Conservation (phyloP, 495 filamentous ascomycete species). For the Tirmania nivea region DNA sequence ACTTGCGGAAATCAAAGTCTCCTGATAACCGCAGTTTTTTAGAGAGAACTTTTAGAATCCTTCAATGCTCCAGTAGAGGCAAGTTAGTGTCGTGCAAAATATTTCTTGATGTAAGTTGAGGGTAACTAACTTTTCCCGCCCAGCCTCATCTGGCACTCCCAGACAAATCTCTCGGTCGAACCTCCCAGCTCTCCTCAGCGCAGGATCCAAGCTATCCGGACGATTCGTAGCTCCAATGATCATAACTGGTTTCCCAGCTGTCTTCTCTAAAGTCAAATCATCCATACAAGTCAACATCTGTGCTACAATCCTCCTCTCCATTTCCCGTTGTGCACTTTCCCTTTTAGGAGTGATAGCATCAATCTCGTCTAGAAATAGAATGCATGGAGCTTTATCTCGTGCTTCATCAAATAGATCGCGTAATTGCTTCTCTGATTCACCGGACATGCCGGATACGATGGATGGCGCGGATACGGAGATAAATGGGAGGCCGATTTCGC, state of each 20-base stretch:
- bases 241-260: conserved; percentile 73
- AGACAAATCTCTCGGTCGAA: conserved; percentile 91
- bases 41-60: conserved; percentile 57
- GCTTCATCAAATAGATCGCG: conserved; percentile 82
- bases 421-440: conserved; percentile 87
- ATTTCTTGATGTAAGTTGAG: neutral
- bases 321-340: conserved; percentile 83
- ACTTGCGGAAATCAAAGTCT: conserved; percentile 52
- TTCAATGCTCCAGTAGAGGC: neutral
- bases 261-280: conserved; percentile 54
- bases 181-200: conserved; percentile 61
- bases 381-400: conserved; percentile 63
- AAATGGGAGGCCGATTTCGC: conserved; percentile 64
- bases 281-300: conserved; percentile 60
- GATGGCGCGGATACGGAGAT: conserved; percentile 77
- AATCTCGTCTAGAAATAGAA: conserved; percentile 92
- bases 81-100: neutral
- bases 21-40: conserved; percentile 43
- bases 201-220: conserved; percentile 74
- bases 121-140: conserved; percentile 40
- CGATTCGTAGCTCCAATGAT: conserved; percentile 86
- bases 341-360: conserved; percentile 89
- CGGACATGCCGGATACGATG: conserved; percentile 82
- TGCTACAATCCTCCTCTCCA: conserved; percentile 91
- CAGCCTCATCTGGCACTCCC: conserved; percentile 71